Evolutionary conservation across 2,329 filamentous ascomycete genomes (phyloP).

Genomic region (Teratosphaeria destructans): DNA sequence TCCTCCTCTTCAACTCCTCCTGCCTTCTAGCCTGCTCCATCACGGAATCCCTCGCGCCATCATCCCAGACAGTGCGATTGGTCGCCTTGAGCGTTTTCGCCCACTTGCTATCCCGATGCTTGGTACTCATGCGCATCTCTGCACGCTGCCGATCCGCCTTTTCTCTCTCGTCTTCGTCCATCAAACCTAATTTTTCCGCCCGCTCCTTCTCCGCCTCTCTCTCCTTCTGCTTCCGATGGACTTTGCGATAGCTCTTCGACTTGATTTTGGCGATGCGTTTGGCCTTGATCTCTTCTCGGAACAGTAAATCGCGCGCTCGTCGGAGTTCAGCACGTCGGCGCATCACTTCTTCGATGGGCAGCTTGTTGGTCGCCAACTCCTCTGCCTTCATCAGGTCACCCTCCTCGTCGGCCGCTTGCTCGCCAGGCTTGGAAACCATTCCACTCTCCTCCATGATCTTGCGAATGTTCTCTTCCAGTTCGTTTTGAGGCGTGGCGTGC

Average conservation of each 20-base stretch:
- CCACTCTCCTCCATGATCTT: slow-evolving; percentile 86
- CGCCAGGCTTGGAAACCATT: slow-evolving; percentile 46
- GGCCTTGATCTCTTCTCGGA: slow-evolving; percentile 76
- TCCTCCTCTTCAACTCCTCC: slow-evolving; percentile 68
- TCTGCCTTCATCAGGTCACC: slow-evolving; percentile 59
- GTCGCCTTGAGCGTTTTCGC: slow-evolving; percentile 72
- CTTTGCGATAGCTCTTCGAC: slow-evolving; percentile 84
- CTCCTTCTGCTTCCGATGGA: slow-evolving; percentile 72
- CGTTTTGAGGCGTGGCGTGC: slow-evolving; percentile 57
- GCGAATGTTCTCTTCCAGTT: slow-evolving; percentile 77
- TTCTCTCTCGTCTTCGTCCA: slow-evolving; percentile 52
- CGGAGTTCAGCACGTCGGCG: slow-evolving; percentile 65
- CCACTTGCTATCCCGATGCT: slow-evolving; percentile 85
- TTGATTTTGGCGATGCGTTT: slow-evolving; percentile 99
- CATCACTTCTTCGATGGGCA: slow-evolving; percentile 63
- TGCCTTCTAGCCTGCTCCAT: slow-evolving; percentile 73
- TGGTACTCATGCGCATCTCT: slow-evolving; percentile 72
- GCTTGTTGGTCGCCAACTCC: slow-evolving; percentile 58
- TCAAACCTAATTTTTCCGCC: slow-evolving; percentile 47
- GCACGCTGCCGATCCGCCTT: slow-evolving; percentile 64
- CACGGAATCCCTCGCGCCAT: slow-evolving; percentile 67
- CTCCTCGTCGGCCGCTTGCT: slow-evolving; percentile 42
- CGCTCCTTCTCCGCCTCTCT: slow-evolving; percentile 45
- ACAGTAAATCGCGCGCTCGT: slow-evolving; percentile 71
- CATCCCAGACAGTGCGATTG: slow-evolving; percentile 77